Percentiles rank a stretch among this genome's conserved stretches.
Evolutionary conservation across 805 yeast species (phyloP).

Genomic region (Suhomyces pyralidae): DNA sequence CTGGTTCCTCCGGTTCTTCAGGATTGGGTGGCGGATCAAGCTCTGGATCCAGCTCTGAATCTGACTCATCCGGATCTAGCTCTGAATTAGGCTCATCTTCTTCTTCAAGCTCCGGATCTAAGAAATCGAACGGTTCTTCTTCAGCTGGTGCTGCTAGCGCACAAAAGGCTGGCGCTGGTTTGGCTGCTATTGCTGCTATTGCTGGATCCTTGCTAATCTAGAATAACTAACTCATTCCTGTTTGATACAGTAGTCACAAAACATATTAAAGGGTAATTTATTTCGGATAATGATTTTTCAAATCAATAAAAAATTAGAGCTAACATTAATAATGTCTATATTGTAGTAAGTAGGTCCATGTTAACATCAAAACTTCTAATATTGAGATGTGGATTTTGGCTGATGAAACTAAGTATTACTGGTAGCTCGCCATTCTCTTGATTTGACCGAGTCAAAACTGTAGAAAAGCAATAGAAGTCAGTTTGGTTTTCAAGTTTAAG

Average conservation of each 20-base stretch:
- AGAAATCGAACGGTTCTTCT: slow-evolving; percentile 1
- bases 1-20: slow-evolving; percentile 3
- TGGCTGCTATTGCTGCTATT: slow-evolving; percentile 16
- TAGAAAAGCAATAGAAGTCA: slow-evolving; percentile 6
- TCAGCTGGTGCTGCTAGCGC: slow-evolving; percentile 2
- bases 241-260: slow-evolving; percentile 1
- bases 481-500: neutral
- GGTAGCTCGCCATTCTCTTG: slow-evolving; percentile 2
- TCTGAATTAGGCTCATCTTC: slow-evolving; percentile 7
- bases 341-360: neutral
- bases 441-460: slow-evolving; percentile 3
- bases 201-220: slow-evolving; percentile 21
- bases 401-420: slow-evolving; percentile 7
- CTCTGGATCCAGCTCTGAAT: slow-evolving; percentile 1
- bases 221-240: neutral
- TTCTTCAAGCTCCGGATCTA: slow-evolving; percentile 6
- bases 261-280: neutral
- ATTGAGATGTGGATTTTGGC: neutral
- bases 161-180: slow-evolving; percentile 11
- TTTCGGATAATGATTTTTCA: neutral
- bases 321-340: neutral
- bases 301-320: neutral
- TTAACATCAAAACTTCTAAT: slow-evolving; percentile 2
- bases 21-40: slow-evolving; percentile 2
- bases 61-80: neutral